Base-by-base conservation (phyloP, 306 rosid genomes). In the Rubus parviflorus region DNA sequence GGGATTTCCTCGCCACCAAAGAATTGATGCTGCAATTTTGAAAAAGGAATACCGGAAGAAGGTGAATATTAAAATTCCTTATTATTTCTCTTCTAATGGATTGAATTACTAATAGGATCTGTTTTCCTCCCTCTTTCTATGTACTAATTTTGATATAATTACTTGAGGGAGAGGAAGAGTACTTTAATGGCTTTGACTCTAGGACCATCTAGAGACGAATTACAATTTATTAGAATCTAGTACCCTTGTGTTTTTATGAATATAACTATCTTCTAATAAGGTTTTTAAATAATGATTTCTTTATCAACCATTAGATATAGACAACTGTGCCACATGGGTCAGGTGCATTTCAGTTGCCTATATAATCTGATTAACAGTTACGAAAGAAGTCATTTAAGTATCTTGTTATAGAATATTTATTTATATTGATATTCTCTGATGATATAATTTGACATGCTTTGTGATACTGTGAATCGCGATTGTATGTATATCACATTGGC, bases 1-100 rank as follows among this genome's bases (percentile, higher is more conserved):
- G 74, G 94, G 93, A 52, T 86, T 90, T 75, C 75, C 77, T 30
- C 94, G 98, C 66, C 90, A 96, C 86, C 91, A 88, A 82, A 88
- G 84, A 78, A 79, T 96, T 60, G 99, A 96, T 83, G 85, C 85
- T 61, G 78, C 78, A 35, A 77, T 79, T 82, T 80, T 93, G 84
- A 96, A 87, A 70, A 93, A 84, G 83, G 98, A 96, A 86, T 96
- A 96, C 86, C 86, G 86, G 45, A 96, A 91, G 80, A 96, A 86
- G 97, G 99, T 82, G 68, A 49, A 37, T 20, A 9, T 52, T 46
- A 61, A 8, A 19, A 17, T 75, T 30, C 35, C 17, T 74, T 68
- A 17, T 19, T 72, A 12, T 25, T 60, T 51, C 13, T 56, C 64
- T 77, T 49, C 40, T 49, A 23, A 41, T 25, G 23, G 53, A 20